Evolutionary conservation across 495 filamentous ascomycete genomes (phyloP).

Genomic region (Penicillium alfredii): DNA sequence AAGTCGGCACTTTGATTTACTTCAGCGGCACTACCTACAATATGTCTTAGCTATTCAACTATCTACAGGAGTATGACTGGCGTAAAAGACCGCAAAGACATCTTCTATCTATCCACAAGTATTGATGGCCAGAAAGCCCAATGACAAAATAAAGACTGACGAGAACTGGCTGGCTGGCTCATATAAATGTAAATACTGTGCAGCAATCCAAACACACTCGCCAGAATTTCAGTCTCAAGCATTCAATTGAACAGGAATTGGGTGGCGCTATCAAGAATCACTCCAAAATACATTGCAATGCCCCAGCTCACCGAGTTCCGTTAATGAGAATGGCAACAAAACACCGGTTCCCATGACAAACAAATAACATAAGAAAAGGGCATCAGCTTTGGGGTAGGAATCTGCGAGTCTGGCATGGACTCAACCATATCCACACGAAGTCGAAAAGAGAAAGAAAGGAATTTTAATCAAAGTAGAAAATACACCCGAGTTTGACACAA

Average conservation of each 20-base stretch:
- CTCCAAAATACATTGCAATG: conserved; percentile 22
- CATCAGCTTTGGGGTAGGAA: conserved; percentile 9
- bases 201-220: neutral
- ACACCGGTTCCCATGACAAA: conserved; percentile 22
- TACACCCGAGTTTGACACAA: no score
- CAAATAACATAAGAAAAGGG: conserved; percentile 18
- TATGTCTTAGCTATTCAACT: no score
- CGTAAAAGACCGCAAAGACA: no score
- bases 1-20: no score
- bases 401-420: conserved; percentile 1
- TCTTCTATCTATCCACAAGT: no score
- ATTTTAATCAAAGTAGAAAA: conserved; percentile 3
- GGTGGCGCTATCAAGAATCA: conserved; percentile 13
- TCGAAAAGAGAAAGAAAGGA: conserved; percentile 9
- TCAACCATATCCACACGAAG: conserved; percentile 19
- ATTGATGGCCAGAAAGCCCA: no score
- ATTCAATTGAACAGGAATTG: conserved; percentile 1
- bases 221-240: no score
- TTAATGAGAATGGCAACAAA: conserved; percentile 25
- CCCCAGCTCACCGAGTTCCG: conserved; percentile 18
- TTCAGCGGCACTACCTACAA: no score
- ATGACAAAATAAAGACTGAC: no score
- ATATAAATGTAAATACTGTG: no score
- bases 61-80: no score
- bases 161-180: no score